Conservation (phyloP, 1,139 yeast species). For the Debaryomyces sp. region DNA sequence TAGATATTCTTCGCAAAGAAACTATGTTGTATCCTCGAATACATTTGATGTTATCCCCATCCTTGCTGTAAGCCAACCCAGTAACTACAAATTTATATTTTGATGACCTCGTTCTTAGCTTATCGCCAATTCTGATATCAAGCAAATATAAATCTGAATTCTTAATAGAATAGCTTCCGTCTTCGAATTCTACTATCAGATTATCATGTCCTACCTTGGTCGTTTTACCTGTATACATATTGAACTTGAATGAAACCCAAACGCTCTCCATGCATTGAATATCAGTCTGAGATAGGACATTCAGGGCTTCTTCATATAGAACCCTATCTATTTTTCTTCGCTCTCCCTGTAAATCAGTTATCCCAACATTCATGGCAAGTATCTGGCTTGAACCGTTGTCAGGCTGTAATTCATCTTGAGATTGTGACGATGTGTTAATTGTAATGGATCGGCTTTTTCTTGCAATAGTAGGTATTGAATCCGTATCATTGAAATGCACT, state of each 20-base stretch:
- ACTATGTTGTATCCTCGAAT: conserved; percentile 61
- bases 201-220: conserved; percentile 20
- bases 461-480: neutral
- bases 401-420: neutral
- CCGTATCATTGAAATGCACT: neutral
- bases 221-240: conserved; percentile 37
- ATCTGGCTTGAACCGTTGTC: neutral
- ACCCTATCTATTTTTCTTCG: neutral
- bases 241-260: conserved; percentile 41
- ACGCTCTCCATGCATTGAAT: conserved; percentile 28
- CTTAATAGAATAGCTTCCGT: conserved; percentile 31
- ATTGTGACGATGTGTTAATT: neutral
- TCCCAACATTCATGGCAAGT: neutral
- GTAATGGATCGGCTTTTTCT: neutral
- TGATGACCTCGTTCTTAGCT: conserved; percentile 21
- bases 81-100: conserved; percentile 39
- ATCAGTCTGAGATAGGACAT: conserved; percentile 19
- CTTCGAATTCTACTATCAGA: conserved; percentile 38
- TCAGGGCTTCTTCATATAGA: conserved; percentile 25
- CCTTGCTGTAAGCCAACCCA: conserved; percentile 36
- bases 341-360: neutral
- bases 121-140: conserved; percentile 43
- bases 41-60: conserved; percentile 40
- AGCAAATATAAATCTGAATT: conserved; percentile 33
- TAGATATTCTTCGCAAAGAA: conserved; percentile 29